Percentiles rank a stretch among this genome's conserved stretches.
These are phyloP conservation scores for Amanita rubescens DNA, from an alignment of 768 basidiomycete genomes.

Conservation along the genomic window DNA sequence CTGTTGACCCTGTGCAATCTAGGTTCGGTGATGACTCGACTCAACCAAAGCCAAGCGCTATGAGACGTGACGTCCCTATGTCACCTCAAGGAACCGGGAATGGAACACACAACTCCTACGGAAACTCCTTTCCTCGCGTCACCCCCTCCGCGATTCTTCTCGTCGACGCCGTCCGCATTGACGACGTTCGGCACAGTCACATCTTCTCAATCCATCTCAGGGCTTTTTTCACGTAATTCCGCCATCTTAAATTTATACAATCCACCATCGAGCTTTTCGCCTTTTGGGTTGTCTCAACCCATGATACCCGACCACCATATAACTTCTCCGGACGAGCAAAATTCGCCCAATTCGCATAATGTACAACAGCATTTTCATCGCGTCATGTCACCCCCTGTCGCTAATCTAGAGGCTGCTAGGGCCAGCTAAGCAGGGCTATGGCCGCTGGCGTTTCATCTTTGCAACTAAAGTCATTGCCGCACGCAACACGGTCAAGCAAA, in stretches of 20 bases:
- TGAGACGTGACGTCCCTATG: constrained; percentile 13
- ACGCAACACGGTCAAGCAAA: constrained; percentile 14
- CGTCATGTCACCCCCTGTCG: constrained; percentile 24
- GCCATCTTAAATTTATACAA: constrained; percentile 21
- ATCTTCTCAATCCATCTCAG: constrained; percentile 23
- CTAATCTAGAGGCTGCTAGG: constrained; percentile 40
- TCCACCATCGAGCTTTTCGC: constrained; percentile 25
- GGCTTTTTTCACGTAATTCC: constrained; percentile 27
- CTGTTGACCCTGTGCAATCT: constrained; percentile 11
- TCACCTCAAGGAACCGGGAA: constrained; percentile 16
- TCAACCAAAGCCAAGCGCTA: constrained; percentile 13
- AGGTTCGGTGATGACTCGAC: constrained; percentile 10
- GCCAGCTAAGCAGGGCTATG: constrained; percentile 25
- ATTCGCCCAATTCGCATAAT: constrained; percentile 27
- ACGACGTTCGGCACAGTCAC: constrained; percentile 20
- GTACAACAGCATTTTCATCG: constrained; percentile 28
- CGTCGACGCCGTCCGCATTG: constrained; percentile 25
- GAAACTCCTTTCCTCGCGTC: constrained; percentile 32
- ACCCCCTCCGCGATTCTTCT: constrained; percentile 39
- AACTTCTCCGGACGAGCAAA: constrained; percentile 12
- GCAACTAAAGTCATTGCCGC: constrained; percentile 19
- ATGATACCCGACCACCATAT: constrained; percentile 27
- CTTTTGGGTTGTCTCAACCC: constrained; percentile 28
- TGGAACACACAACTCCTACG: constrained; percentile 13
- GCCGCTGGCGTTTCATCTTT: constrained; percentile 11